phyloP scores from a whole-genome alignment of 2,329 filamentous ascomycete species.

The Fonsecaea nubica region DNA sequence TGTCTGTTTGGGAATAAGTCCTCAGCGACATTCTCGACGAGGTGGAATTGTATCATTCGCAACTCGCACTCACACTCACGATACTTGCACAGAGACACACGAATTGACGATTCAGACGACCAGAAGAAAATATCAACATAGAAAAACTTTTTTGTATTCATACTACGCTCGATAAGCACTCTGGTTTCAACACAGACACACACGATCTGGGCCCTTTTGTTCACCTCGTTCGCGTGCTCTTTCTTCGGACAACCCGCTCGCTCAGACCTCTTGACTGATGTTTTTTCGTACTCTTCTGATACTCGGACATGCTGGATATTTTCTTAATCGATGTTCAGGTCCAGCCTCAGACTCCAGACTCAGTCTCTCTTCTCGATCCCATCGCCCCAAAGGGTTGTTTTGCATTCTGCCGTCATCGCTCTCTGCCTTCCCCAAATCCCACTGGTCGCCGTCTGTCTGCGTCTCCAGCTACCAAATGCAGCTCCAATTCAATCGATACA shows the following conservation, averaged over 20 bases:
- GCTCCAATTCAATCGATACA: conserved; percentile 26
- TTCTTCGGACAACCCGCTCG: background rate
- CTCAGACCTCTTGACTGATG: background rate
- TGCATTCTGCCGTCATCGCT: background rate
- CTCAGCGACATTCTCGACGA: background rate
- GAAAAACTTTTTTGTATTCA: conserved; percentile 21
- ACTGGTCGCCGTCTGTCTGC: background rate
- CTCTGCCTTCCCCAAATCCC: background rate
- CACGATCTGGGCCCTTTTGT: background rate
- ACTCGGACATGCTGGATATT: background rate
- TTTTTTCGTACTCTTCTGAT: background rate
- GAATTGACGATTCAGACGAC: background rate
- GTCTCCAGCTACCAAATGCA: conserved; percentile 18
- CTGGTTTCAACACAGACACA: background rate
- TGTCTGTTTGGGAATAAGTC: background rate
- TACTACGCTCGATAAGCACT: conserved; percentile 22
- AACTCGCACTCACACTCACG: background rate
- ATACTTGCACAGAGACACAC: background rate
- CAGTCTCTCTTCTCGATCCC: background rate
- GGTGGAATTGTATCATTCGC: background rate
- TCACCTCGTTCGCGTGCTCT: conserved; percentile 4
- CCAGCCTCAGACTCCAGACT: background rate
- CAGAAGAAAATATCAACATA: background rate
- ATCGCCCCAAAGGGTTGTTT: background rate
- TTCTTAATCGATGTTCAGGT: background rate